phyloP scores from a whole-genome alignment of 2,329 filamentous ascomycete species.

The Sporothrix sp. region DNA sequence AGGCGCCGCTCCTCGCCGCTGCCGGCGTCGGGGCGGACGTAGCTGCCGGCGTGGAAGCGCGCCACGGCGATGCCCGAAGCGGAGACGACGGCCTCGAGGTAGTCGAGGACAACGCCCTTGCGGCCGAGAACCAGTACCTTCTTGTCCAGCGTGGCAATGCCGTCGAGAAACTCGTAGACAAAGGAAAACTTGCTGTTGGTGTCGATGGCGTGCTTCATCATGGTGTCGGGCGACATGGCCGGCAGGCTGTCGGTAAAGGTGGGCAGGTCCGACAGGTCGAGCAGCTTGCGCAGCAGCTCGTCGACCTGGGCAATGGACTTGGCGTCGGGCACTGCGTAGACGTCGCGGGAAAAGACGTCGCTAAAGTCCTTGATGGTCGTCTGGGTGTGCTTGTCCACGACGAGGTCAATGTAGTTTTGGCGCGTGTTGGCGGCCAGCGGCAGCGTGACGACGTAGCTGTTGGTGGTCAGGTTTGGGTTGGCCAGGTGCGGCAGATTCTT shows the following conservation, averaged over 20 bases:
- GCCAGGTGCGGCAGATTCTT: background rate
- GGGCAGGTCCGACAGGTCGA: slow-evolving; percentile 49
- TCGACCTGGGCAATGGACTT: slow-evolving; percentile 38
- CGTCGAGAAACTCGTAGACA: slow-evolving; percentile 43
- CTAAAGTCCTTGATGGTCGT: slow-evolving; percentile 37
- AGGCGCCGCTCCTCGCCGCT: background rate
- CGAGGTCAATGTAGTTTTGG: slow-evolving; percentile 40
- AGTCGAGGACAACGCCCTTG: slow-evolving; percentile 38
- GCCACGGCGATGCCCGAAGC: slow-evolving; percentile 27
- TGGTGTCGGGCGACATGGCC: slow-evolving; percentile 31
- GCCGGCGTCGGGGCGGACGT: background rate
- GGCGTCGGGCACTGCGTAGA: slow-evolving; percentile 30
- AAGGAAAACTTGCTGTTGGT: slow-evolving; percentile 54
- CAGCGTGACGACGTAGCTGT: slow-evolving; percentile 45
- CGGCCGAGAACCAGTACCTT: slow-evolving; percentile 46
- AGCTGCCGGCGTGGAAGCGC: slow-evolving; percentile 20
- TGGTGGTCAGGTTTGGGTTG: slow-evolving; percentile 5
- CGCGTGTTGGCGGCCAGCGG: slow-evolving; percentile 46
- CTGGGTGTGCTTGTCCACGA: slow-evolving; percentile 35
- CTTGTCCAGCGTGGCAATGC: slow-evolving; percentile 32
- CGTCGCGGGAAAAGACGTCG: slow-evolving; percentile 31
- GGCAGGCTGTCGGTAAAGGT: slow-evolving; percentile 39
- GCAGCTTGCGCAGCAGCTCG: slow-evolving; percentile 39
- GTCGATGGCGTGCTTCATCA: slow-evolving; percentile 44
- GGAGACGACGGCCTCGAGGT: slow-evolving; percentile 41